These are phyloP conservation scores for Scalesia atractyloides DNA, from an alignment of 129 eudicot species.

Conservation along the genomic window DNA sequence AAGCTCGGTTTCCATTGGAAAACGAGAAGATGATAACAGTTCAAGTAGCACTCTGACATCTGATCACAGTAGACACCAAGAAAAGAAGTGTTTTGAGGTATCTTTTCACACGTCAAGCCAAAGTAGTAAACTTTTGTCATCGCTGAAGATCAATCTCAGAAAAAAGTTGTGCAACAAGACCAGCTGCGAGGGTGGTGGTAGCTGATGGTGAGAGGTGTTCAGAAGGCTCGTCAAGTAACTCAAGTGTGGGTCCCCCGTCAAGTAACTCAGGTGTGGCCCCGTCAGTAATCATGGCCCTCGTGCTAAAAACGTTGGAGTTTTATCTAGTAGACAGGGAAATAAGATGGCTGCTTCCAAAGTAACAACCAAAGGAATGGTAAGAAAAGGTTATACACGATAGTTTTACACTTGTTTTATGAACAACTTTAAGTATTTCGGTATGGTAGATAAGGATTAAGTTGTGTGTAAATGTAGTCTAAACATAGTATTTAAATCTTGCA, in stretches of 20 bases:
- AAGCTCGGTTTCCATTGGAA: slow-evolving; percentile 28
- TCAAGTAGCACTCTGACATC: slow-evolving; percentile 45
- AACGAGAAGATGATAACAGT: slow-evolving; percentile 28
- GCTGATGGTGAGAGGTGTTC: slow-evolving; percentile 37
- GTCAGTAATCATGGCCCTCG: too few relatives aligned
- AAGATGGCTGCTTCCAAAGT: slow-evolving; percentile 21
- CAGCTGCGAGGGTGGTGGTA: slow-evolving; percentile 46
- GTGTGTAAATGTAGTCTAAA: slow-evolving; percentile 4
- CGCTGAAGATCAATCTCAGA: slow-evolving; percentile 46
- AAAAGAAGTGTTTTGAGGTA: slow-evolving; percentile 32
- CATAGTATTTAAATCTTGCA: slow-evolving; percentile 17
- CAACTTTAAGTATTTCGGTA: neutral
- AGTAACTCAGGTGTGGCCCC: too few relatives aligned
- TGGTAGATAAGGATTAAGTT: neutral
- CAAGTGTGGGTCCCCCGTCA: slow-evolving; percentile 58
- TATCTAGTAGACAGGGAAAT: slow-evolving; percentile 9
- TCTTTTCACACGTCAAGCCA: slow-evolving; percentile 34
- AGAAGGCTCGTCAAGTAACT: slow-evolving; percentile 55
- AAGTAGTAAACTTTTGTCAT: slow-evolving; percentile 39
- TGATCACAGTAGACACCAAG: slow-evolving; percentile 28
- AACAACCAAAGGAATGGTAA: slow-evolving; percentile 45
- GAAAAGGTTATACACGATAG: neutral
- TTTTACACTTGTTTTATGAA: too few relatives aligned
- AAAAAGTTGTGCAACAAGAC: slow-evolving; percentile 64
- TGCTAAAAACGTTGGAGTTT: too few relatives aligned